Evolutionary conservation across 495 filamentous ascomycete genomes (phyloP).

Genomic region (Penicillium bovifimosum): DNA sequence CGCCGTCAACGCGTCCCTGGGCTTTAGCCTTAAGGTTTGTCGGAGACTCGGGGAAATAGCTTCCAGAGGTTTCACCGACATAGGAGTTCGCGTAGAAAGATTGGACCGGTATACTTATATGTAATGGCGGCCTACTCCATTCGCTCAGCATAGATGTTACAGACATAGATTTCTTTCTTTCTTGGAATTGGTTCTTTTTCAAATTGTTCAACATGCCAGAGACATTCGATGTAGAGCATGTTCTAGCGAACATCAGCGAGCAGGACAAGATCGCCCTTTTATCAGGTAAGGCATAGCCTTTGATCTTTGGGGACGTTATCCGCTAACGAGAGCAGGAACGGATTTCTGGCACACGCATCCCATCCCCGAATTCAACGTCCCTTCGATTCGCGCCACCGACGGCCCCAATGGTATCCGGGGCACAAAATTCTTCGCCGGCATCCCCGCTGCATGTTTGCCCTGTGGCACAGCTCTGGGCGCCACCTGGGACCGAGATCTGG

Average conservation of each 20-base stretch:
- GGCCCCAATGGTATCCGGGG: slow-evolving; percentile 58
- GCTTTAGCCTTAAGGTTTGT: no score
- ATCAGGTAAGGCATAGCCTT: slow-evolving; percentile 13
- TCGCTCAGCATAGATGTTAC: slow-evolving; percentile 2
- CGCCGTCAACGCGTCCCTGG: slow-evolving; percentile 8
- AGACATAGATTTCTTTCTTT: slow-evolving; percentile 7
- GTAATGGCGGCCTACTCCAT: not conserved
- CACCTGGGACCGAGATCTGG: slow-evolving; percentile 56
- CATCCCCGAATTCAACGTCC: slow-evolving; percentile 58
- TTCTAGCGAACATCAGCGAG: slow-evolving; percentile 23
- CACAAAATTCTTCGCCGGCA: slow-evolving; percentile 4
- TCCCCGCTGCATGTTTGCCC: slow-evolving; percentile 53
- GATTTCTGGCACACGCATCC: slow-evolving; percentile 70
- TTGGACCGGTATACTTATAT: slow-evolving; percentile 7
- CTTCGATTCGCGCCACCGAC: slow-evolving; percentile 57
- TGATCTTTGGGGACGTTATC: not conserved
- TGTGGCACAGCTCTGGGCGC: slow-evolving; percentile 59
- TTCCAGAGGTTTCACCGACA: not conserved
- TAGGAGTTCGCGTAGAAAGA: not conserved
- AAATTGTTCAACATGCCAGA: slow-evolving; percentile 11
- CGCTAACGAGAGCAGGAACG: slow-evolving; percentile 17
- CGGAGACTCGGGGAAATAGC: not conserved
- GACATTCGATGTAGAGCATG: slow-evolving; percentile 28
- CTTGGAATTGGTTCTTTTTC: slow-evolving; percentile 4
- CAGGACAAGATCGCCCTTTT: slow-evolving; percentile 30